phyloP scores from a whole-genome alignment of 1,284 basidiomycete genomes.

The Marasmius tenuissimus region DNA sequence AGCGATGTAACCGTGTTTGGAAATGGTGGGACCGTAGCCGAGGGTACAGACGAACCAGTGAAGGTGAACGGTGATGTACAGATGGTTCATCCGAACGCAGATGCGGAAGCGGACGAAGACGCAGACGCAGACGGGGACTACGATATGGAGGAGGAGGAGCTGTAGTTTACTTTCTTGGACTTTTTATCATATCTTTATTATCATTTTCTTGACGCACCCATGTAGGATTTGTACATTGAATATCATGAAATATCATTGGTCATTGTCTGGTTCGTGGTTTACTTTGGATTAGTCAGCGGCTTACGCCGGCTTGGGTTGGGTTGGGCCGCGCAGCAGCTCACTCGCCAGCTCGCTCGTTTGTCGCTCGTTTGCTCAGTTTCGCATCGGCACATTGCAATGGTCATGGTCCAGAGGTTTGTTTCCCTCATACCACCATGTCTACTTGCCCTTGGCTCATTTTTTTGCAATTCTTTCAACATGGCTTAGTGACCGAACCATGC shows the following conservation, averaged over 20 bases:
- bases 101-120: constrained; percentile 18
- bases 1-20: constrained; percentile 47
- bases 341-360: background rate
- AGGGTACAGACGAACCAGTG: background rate
- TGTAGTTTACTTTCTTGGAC: constrained; percentile 29
- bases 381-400: background rate
- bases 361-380: background rate
- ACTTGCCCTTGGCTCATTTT: background rate
- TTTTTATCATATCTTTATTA: constrained; percentile 5
- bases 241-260: background rate
- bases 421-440: background rate
- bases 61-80: background rate
- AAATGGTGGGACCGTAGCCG: constrained; percentile 9
- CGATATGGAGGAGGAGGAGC: constrained; percentile 33
- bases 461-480: constrained; percentile 3
- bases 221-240: background rate
- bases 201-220: constrained; percentile 1
- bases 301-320: background rate
- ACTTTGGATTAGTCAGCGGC: background rate
- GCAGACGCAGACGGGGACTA: constrained; percentile 43
- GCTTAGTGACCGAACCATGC: constrained; percentile 46
- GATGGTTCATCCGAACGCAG: constrained; percentile 1
- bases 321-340: background rate
- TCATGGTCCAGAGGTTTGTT: background rate
- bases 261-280: background rate